Percentiles rank a stretch among this genome's conserved stretches.
phyloP scores from a whole-genome alignment of 441 rosid species.

The Hura crepitans region DNA sequence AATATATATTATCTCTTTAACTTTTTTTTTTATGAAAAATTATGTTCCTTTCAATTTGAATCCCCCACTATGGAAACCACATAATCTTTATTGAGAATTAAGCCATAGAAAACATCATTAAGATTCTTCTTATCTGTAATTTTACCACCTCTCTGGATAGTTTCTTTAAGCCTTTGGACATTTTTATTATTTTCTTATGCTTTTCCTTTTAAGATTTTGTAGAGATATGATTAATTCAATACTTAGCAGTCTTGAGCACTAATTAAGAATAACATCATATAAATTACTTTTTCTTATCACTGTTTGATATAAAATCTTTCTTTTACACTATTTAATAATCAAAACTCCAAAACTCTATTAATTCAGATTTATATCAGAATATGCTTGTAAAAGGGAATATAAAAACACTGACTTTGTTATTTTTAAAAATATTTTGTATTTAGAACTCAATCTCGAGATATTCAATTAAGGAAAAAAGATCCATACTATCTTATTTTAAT shows the following conservation, averaged over 20 bases:
- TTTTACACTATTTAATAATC: too few relatives aligned
- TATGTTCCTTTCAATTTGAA: conserved; percentile 18
- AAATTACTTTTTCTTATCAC: too few relatives aligned
- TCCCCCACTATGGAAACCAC: conserved; percentile 25
- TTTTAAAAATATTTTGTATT: too few relatives aligned
- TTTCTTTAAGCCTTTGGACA: background rate
- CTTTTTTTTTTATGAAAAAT: background rate
- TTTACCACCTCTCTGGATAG: conserved; percentile 6
- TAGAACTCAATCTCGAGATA: too few relatives aligned
- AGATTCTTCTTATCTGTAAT: background rate
- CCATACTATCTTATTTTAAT: too few relatives aligned
- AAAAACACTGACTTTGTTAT: too few relatives aligned
- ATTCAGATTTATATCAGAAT: too few relatives aligned
- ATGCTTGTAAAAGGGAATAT: too few relatives aligned
- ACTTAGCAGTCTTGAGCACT: conserved; percentile 9
- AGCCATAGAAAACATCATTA: conserved; percentile 1
- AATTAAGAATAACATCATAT: background rate
- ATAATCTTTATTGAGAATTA: conserved; percentile 9
- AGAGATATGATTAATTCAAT: conserved; percentile 10
- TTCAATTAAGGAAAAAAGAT: too few relatives aligned
- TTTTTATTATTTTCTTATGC: background rate
- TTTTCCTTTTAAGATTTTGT: conserved; percentile 17
- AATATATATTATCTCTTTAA: background rate
- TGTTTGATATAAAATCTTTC: too few relatives aligned
- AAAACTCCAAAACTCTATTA: too few relatives aligned